Evolutionary conservation across 2,329 filamentous ascomycete genomes (phyloP), one percentile per base, ranked within the genome.

Genomic region (Venturia nashicola): DNA sequence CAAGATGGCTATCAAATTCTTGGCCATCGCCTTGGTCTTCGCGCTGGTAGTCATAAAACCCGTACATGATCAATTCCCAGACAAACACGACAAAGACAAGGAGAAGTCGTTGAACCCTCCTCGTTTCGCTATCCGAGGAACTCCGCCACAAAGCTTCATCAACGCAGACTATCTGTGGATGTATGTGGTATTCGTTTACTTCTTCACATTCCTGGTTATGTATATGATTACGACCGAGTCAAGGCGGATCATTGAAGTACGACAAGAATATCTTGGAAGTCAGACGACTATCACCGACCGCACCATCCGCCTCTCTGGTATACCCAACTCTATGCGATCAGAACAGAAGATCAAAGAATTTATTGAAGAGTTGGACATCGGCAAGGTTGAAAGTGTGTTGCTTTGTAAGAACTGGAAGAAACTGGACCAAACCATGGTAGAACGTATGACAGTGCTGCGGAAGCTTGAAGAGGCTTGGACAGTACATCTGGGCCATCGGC

Each of bases 241-340:
- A 0, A 85, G 88, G 68, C 88, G 86, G 65, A 88, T 99, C 62
- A 95, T 97, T 67, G 84, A 87, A 64, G 83, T 93, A 39, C 82
- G 94, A 32, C 94, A 99, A 74, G 86, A 91, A 65, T 99, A 97
- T 72, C 82, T 99, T 11, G 94, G 94, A 14, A 91, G 87, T 27
- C 93, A 97, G 74, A 92, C 89, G 0, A 97, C 93, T n/a, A 85
- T 97, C 61, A 97, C 94, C 1, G 94, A 99, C 75, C 86, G 92
- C 40, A 99, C 94, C 0, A 92, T 99, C 70, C 87, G 91, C 32
- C 77, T 99, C 20, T 94, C 93, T 0, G 93, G 93, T 0, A 93
- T 99, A 27, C 94, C 95, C 0, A 72, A 75, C 3, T 86, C 93
- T 32, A 76, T 97, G 65, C 84, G 90, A 65, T 88, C 88, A 0